Percentiles rank a stretch among this genome's conserved stretches.
Conservation (phyloP, 139 green algal genomes). For the Tetratostichococcus sp. region DNA sequence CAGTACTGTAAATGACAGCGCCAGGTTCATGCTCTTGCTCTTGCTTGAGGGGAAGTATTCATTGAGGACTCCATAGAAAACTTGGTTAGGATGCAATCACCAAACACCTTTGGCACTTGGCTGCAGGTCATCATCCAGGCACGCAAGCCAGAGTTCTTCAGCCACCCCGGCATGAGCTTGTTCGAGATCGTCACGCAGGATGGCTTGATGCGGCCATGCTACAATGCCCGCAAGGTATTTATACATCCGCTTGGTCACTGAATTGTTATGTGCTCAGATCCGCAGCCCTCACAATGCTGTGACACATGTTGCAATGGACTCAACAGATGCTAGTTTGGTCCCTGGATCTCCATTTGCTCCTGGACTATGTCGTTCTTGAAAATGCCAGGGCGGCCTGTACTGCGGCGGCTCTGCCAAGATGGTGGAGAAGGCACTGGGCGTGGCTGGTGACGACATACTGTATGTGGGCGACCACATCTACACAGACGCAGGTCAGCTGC, state of each 20-base stretch:
- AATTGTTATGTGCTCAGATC: no score
- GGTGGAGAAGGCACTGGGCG: slow-evolving; percentile 85
- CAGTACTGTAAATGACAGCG: background rate
- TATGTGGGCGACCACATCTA: slow-evolving; percentile 95
- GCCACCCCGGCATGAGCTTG: slow-evolving; percentile 58
- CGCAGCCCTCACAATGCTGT: no score
- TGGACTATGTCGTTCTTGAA: no score
- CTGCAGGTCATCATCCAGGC: slow-evolving; percentile 84
- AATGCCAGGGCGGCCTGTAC: slow-evolving; percentile 75
- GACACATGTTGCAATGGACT: background rate
- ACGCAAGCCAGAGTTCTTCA: slow-evolving; percentile 95
- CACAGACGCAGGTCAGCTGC: slow-evolving; percentile 35
- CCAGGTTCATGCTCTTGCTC: no score
- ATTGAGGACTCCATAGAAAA: no score
- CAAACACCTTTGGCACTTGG: background rate
- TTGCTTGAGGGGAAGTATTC: no score
- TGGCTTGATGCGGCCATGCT: slow-evolving; percentile 84
- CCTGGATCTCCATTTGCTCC: no score
- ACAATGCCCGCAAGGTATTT: slow-evolving; percentile 31
- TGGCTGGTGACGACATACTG: slow-evolving; percentile 86
- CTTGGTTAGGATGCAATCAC: background rate
- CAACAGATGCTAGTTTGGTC: background rate
- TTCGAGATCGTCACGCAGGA: slow-evolving; percentile 91
- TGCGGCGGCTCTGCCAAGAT: slow-evolving; percentile 77
- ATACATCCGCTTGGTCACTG: no score